phyloP scores from a whole-genome alignment of 176 grass and related monocot species.

The Avena eriantha region DNA sequence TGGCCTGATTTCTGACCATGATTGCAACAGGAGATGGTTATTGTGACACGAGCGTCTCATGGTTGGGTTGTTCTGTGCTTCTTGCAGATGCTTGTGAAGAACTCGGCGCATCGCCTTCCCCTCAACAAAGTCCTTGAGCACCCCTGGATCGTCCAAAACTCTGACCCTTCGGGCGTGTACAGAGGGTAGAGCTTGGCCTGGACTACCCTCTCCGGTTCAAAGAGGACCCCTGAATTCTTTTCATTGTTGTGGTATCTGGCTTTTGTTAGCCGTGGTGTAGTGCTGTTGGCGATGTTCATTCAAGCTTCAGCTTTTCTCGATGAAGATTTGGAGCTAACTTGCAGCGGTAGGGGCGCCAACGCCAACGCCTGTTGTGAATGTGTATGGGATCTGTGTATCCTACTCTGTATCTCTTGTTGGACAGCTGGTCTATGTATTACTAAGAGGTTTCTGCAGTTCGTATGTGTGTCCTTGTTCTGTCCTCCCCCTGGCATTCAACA shows the following conservation, averaged over 20 bases:
- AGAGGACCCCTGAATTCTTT: neutral
- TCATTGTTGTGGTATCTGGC: constrained; percentile 30
- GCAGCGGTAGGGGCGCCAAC: neutral
- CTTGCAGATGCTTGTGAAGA: constrained; percentile 94
- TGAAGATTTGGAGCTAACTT: neutral
- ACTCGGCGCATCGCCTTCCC: constrained; percentile 52
- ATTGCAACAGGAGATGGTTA: neutral
- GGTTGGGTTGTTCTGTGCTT: neutral
- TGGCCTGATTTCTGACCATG: neutral
- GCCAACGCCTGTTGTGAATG: neutral
- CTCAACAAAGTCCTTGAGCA: constrained; percentile 91
- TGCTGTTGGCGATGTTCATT: neutral
- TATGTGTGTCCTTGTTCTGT: too few relatives aligned
- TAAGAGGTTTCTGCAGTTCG: too few relatives aligned
- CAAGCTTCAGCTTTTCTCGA: constrained; percentile 34
- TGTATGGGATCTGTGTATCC: neutral
- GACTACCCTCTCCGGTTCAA: neutral
- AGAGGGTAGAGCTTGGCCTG: constrained; percentile 39
- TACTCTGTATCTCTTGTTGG: constrained; percentile 20
- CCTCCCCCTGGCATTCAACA: too few relatives aligned
- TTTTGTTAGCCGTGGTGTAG: neutral
- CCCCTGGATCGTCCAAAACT: constrained; percentile 94
- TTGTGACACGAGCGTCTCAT: neutral
- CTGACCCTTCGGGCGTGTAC: constrained; percentile 77
- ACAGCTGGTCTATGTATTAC: neutral